Evolutionary conservation across 352 stramenopile genomes (phyloP).

Genomic region (Globisporangium sylvaticum): DNA sequence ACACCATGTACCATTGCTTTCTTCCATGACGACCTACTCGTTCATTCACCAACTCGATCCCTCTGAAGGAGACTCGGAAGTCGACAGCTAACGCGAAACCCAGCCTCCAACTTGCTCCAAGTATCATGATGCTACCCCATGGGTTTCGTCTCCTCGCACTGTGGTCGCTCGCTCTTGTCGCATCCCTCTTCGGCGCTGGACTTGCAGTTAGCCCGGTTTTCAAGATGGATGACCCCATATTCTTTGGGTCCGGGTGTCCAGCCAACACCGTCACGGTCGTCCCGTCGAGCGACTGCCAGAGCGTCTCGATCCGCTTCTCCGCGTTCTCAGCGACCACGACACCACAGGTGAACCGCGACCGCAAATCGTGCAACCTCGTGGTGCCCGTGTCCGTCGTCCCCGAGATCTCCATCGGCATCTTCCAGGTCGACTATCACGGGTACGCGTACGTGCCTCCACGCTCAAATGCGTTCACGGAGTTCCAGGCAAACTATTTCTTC

Average conservation of each 20-base stretch:
- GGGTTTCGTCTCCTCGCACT: too few species aligned
- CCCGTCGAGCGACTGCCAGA: background rate
- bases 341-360: background rate
- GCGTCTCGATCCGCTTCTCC: background rate
- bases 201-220: background rate
- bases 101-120: background rate
- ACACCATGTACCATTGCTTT: too few species aligned
- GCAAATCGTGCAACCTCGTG: background rate
- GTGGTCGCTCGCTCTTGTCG: too few species aligned
- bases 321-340: background rate
- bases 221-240: background rate
- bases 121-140: background rate
- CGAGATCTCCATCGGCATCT: conserved; percentile 31
- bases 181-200: background rate
- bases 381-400: background rate
- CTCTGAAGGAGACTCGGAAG: too few species aligned
- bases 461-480: conserved; percentile 15
- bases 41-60: too few species aligned
- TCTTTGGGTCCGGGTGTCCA: background rate
- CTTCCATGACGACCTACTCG: too few species aligned
- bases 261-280: background rate
- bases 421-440: conserved; percentile 29
- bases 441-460: conserved; percentile 29
- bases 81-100: too few species aligned
- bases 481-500: conserved; percentile 29